Conservation (phyloP, 179 eudicot species). For the Beta lomatogona region DNA sequence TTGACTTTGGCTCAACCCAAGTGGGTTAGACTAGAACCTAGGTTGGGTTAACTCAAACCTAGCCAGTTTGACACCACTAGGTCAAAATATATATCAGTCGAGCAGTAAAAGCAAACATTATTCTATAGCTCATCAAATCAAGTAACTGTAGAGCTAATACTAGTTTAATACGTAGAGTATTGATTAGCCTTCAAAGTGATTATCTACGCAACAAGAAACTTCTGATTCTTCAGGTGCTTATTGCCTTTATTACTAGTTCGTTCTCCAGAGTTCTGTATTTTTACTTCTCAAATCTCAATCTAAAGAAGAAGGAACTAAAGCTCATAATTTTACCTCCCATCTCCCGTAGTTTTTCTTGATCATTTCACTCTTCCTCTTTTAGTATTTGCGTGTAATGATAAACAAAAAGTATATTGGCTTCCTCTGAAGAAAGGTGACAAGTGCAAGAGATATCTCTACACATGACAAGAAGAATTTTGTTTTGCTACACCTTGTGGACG, state of each 20-base stretch:
- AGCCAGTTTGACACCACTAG: too few relatives aligned
- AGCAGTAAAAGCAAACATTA: too few relatives aligned
- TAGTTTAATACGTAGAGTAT: too few relatives aligned
- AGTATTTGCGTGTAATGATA: background rate
- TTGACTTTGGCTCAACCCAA: too few relatives aligned
- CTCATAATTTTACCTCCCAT: background rate
- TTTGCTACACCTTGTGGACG: background rate
- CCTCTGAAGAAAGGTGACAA: background rate
- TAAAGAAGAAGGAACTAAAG: background rate
- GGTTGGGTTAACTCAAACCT: too few relatives aligned
- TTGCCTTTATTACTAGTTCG: background rate
- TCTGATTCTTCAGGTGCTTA: background rate
- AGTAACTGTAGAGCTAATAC: too few relatives aligned
- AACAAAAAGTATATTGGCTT: background rate
- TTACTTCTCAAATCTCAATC: background rate
- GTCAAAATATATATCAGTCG: too few relatives aligned
- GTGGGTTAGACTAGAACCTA: too few relatives aligned
- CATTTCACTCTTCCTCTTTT: background rate
- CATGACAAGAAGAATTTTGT: conserved; percentile 7
- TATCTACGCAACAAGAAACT: conserved; percentile 15
- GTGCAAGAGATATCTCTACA: background rate
- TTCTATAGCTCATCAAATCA: too few relatives aligned
- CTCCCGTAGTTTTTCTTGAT: background rate
- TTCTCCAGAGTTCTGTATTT: background rate
- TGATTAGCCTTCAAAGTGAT: background rate